Conservation (phyloP, 73 alveolate genomes). For the Effrenium voratum region DNA sequence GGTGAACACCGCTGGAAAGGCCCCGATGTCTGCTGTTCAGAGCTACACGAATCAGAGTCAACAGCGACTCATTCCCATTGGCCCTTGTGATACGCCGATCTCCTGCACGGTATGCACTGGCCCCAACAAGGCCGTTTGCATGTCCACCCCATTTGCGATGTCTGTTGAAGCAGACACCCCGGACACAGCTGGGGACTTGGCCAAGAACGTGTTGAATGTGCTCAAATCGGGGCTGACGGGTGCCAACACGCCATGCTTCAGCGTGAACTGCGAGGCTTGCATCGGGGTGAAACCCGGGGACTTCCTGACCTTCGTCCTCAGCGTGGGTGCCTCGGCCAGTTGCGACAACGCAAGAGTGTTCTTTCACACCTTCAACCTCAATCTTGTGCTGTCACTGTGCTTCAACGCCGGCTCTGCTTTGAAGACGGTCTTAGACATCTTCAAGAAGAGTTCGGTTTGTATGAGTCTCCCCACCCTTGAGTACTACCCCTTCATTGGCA, state of each 20-base stretch:
- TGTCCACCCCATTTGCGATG: not conserved
- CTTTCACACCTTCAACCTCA: not conserved
- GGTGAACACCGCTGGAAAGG: not conserved
- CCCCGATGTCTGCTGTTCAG: not conserved
- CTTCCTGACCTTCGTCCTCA: not conserved
- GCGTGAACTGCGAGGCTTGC: slow-evolving; percentile 7
- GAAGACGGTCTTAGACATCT: too few species aligned
- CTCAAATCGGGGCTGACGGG: not conserved
- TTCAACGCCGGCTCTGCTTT: not conserved
- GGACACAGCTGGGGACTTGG: not conserved
- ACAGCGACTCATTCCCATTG: not conserved
- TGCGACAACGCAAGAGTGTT: not conserved
- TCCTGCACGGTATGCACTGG: not conserved
- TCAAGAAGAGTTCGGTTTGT: not conserved
- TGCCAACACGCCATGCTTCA: not conserved
- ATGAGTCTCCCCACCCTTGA: slow-evolving; percentile 12
- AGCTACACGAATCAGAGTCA: not conserved
- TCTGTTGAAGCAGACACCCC: not conserved
- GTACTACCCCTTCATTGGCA: slow-evolving; percentile 23
- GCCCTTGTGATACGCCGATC: not conserved
- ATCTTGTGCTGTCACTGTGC: not conserved
- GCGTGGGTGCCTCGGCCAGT: slow-evolving; percentile 4
- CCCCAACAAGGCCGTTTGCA: not conserved
- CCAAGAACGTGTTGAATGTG: not conserved
- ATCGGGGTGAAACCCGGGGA: not conserved